These are phyloP conservation scores for Auxenochlorella pyrenoidosa DNA, from an alignment of 139 green algal genomes.

Conservation along the genomic window DNA sequence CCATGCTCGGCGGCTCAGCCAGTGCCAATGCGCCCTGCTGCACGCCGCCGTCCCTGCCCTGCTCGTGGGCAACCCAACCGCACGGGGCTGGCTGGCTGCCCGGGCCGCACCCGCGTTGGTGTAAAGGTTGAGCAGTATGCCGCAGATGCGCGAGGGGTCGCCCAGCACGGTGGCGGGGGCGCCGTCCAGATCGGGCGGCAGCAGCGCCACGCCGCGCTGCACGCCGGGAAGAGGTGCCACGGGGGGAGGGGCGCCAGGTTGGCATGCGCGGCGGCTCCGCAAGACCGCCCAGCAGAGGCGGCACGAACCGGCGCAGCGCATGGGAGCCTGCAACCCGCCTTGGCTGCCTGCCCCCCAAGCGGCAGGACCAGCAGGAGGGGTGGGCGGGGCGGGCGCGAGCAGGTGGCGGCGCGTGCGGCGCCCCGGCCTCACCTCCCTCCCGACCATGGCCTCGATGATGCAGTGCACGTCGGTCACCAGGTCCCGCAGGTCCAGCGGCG, in stretches of 20 bases:
- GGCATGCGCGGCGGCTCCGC: too few species aligned
- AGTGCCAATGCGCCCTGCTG: neutral
- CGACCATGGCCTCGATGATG: conserved; percentile 88
- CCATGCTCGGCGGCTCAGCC: too few species aligned
- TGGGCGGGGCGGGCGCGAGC: too few species aligned
- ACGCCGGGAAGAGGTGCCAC: neutral
- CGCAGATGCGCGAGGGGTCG: conserved; percentile 74
- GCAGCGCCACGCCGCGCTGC: conserved; percentile 45
- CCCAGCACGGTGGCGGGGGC: conserved; percentile 41
- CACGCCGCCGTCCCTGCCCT: too few species aligned
- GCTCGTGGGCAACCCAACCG: too few species aligned
- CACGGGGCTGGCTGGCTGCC: too few species aligned
- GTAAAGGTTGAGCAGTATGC: conserved; percentile 90
- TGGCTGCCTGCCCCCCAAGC: neutral
- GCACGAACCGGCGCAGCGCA: neutral
- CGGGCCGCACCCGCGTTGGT: conserved; percentile 71
- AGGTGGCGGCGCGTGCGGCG: neutral
- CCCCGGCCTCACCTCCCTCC: conserved; percentile 31
- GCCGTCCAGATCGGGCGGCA: conserved; percentile 46
- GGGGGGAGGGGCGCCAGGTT: neutral
- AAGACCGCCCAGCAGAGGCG: too few species aligned
- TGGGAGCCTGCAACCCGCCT: neutral
- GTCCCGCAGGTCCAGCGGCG: conserved; percentile 59
- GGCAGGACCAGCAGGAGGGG: neutral
- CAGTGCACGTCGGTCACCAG: conserved; percentile 82